A percentile compares a stretch with the other conserved stretches of the same genome.
Evolutionary conservation across 345 rosid species (phyloP).

Genomic region (Noccaea caerulescens): DNA sequence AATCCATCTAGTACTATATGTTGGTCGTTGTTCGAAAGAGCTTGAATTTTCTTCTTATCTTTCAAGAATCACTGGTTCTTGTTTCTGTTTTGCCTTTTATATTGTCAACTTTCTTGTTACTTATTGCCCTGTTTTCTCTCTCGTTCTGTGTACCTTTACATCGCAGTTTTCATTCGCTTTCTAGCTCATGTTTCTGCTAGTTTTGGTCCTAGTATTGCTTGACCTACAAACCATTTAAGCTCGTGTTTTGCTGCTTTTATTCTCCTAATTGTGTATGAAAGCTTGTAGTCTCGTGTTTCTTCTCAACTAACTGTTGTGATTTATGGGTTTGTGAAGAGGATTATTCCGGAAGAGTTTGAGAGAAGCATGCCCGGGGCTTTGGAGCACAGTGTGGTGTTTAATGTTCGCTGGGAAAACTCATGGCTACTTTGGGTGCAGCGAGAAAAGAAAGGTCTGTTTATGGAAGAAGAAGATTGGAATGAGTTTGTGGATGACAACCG

Average conservation of each 20-base stretch:
- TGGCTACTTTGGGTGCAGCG: slow-evolving; percentile 36
- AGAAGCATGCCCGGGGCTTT: neutral
- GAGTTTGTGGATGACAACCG: slow-evolving; percentile 36
- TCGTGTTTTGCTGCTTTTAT: neutral
- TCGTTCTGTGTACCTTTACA: no score
- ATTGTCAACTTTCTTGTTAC: no score
- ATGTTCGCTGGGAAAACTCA: slow-evolving; percentile 36
- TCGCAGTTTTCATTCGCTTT: neutral
- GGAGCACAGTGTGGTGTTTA: slow-evolving; percentile 34
- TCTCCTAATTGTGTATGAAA: neutral
- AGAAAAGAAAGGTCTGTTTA: slow-evolving; percentile 26
- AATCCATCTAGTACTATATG: no score
- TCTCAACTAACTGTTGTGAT: slow-evolving; percentile 4
- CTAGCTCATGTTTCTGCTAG: slow-evolving; percentile 2
- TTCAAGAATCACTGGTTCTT: no score
- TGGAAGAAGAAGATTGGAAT: slow-evolving; percentile 39
- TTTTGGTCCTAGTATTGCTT: neutral
- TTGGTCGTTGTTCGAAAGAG: no score
- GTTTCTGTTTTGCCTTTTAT: no score
- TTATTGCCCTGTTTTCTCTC: no score
- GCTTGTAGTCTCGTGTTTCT: slow-evolving; percentile 1
- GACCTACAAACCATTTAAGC: neutral
- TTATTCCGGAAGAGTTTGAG: slow-evolving; percentile 30
- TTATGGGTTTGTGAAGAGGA: slow-evolving; percentile 24
- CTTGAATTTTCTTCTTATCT: no score